Conservation (phyloP, 1,139 yeast species). For the Protomyces lactucae-debilis region DNA sequence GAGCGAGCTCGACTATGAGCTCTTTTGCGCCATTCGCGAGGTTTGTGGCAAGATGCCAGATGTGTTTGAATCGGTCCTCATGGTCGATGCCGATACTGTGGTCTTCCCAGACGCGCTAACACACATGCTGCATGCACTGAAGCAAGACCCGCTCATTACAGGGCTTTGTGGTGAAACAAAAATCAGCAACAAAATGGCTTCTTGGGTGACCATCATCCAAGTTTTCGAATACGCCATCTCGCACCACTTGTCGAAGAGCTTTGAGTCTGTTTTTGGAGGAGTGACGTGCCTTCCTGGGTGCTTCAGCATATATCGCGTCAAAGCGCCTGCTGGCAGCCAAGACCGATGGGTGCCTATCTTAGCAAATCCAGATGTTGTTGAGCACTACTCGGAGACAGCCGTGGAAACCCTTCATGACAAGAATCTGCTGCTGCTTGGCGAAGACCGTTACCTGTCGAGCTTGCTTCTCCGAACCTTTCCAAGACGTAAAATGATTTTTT, state of each 20-base stretch:
- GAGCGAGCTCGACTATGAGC: constrained; percentile 44
- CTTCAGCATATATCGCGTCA: constrained; percentile 42
- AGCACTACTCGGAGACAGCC: constrained; percentile 84
- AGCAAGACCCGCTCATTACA: constrained; percentile 41
- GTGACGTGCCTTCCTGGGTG: constrained; percentile 47
- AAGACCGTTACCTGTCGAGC: constrained; percentile 83
- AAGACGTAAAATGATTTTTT: constrained; percentile 83
- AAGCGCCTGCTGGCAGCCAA: constrained; percentile 44
- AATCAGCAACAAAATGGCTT: constrained; percentile 41
- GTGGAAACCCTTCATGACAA: constrained; percentile 84
- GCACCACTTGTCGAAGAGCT: constrained; percentile 44
- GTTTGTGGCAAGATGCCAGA: constrained; percentile 46
- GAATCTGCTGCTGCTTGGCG: constrained; percentile 83
- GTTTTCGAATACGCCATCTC: constrained; percentile 46
- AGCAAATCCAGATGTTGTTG: constrained; percentile 95
- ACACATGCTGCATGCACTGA: constrained; percentile 41
- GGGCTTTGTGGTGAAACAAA: constrained; percentile 47
- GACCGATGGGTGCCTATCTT: constrained; percentile 96
- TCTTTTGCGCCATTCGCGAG: constrained; percentile 44
- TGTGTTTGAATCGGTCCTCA: constrained; percentile 43
- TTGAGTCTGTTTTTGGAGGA: constrained; percentile 44
- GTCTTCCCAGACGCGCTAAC: constrained; percentile 41
- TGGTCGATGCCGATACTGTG: constrained; percentile 46
- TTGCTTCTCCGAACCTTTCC: constrained; percentile 92
- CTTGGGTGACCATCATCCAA: constrained; percentile 45